Conservation (phyloP, 1,284 basidiomycete species). For the Amylostereum areolatum region DNA sequence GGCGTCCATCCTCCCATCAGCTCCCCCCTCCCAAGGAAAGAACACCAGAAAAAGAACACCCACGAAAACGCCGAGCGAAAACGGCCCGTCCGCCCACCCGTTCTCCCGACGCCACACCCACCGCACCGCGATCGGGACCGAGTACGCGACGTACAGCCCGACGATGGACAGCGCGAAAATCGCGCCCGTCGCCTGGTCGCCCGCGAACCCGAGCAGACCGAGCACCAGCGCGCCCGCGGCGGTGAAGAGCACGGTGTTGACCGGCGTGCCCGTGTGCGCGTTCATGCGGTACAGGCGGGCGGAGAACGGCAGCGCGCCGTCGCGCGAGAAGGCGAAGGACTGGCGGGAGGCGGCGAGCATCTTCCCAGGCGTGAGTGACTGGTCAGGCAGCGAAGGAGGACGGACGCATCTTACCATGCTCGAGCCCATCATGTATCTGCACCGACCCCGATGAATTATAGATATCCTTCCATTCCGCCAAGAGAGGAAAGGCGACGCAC, state of each 20-base stretch:
- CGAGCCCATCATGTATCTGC: slow-evolving; percentile 69
- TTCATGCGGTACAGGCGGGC: slow-evolving; percentile 64
- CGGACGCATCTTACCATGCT: slow-evolving; percentile 44
- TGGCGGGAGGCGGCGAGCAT: slow-evolving; percentile 48
- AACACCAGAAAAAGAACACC: slow-evolving; percentile 20
- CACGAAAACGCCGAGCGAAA: slow-evolving; percentile 54
- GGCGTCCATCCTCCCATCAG: slow-evolving; percentile 1
- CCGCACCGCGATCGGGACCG: slow-evolving; percentile 36
- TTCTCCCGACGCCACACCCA: slow-evolving; percentile 34
- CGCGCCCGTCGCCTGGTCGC: slow-evolving; percentile 56
- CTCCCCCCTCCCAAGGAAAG: neutral
- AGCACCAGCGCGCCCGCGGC: slow-evolving; percentile 40
- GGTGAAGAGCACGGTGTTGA: slow-evolving; percentile 62
- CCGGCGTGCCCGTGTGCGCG: slow-evolving; percentile 52
- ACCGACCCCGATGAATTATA: neutral
- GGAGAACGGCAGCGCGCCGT: slow-evolving; percentile 71
- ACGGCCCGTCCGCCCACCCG: slow-evolving; percentile 60
- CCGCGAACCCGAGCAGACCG: slow-evolving; percentile 61
- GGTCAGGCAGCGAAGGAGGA: neutral
- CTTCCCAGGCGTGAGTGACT: slow-evolving; percentile 19
- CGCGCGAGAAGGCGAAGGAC: slow-evolving; percentile 60
- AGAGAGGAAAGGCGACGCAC: slow-evolving; percentile 29
- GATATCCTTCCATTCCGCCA: neutral
- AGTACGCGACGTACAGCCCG: slow-evolving; percentile 56
- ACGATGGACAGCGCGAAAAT: slow-evolving; percentile 59